Evolutionary conservation across 2,329 filamentous ascomycete species (phyloP), one percentile per base, ranked within the genome.

Genomic region (Cercospora beticola): DNA sequence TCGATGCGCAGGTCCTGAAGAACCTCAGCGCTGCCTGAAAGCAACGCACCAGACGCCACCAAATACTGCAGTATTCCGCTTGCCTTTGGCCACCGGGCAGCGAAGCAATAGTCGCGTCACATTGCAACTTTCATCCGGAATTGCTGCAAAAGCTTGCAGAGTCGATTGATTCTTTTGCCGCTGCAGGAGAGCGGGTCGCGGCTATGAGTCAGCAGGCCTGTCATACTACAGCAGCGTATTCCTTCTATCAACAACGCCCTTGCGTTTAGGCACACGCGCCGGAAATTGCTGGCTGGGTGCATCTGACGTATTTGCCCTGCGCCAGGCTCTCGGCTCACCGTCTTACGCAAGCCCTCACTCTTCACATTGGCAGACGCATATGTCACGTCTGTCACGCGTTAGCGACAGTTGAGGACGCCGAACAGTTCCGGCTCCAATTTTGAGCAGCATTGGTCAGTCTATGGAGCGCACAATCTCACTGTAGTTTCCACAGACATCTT

Each of bases 1-100:
- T 66, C 59, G 67, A 65, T 7, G 52, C 54, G n/a, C 59, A 64
- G 31, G 31, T 64, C 28, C 64, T 70, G 46, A 36, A 33, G 7
- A 63, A 57, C 30, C 31, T 72, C 26, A 62, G 46, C 30, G 60
- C 18, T 9, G 18, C n/a, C 46, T 62, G 40, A 61, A 26, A 14
- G 10, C 18, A 28, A 54, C 5, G 49, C 21, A 54, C 12, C 49
- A 6, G 23, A 28, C 49, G 49, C 23, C 18, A 54, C 49, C 21
- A 23, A 14, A 14, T 54, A n/a, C 14, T 54, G 21, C 21, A 14
- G 16, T 52, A 52, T 54, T 26, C 12, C 49, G 23, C 49, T 54
- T 14, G 21, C 21, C 18, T 12, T 28, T 12, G 21, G 49, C 49
- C 49, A 54, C 49, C 49, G 49, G 18, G 49, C 49, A 26, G 21